These are phyloP conservation scores for Pleurotus ostreatus DNA, from an alignment of 768 basidiomycete genomes.

Conservation along the genomic window DNA sequence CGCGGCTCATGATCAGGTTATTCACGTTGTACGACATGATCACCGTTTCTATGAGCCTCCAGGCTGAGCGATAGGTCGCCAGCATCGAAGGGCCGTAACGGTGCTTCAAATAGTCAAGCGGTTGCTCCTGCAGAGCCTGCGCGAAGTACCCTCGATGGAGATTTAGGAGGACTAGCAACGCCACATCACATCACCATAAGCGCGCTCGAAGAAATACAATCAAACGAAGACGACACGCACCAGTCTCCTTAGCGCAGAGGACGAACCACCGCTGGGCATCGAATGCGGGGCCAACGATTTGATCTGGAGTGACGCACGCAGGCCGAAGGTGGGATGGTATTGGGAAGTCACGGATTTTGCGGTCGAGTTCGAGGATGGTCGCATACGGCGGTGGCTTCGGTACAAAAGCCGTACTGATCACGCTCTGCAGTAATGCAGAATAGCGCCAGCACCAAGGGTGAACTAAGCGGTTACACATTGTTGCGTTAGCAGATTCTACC, in stretches of 20 bases:
- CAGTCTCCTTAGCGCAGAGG: constrained; percentile 44
- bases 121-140: constrained; percentile 58
- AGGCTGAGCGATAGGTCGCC: constrained; percentile 69
- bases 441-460: constrained; percentile 55
- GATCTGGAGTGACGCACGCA: constrained; percentile 18
- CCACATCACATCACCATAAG: too few relatives aligned
- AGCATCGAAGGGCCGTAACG: constrained; percentile 66
- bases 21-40: constrained; percentile 34
- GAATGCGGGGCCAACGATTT: constrained; percentile 16
- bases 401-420: constrained; percentile 49
- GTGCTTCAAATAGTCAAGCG: constrained; percentile 54
- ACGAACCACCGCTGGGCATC: constrained; percentile 42
- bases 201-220: too few relatives aligned
- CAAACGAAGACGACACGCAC: constrained; percentile 23
- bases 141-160: constrained; percentile 69
- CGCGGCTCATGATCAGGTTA: constrained; percentile 39
- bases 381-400: constrained; percentile 48
- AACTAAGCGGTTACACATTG: constrained; percentile 28
- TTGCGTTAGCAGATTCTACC: not conserved
- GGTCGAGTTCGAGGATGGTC: constrained; percentile 53
- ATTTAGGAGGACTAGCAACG: constrained; percentile 47
- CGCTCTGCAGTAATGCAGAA: constrained; percentile 44
- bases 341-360: constrained; percentile 55
- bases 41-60: constrained; percentile 54
- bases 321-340: constrained; percentile 46